Evolutionary conservation across 129 eudicot species (phyloP).

Genomic region (Daucus carota): DH1_v3.0 NC_030388.2:30671501-30672000

Average conservation of each 20-base stretch:
- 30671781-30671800: conserved; percentile 93
- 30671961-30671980: not conserved
- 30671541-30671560: too few species aligned
- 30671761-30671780: conserved; percentile 54
- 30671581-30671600: too few species aligned
- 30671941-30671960: not conserved
- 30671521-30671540: too few species aligned
- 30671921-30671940: too few species aligned
- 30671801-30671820: conserved; percentile 96
- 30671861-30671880: not conserved
- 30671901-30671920: not conserved
- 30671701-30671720: not conserved
- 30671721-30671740: conserved; percentile 44
- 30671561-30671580: too few species aligned
- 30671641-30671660: too few species aligned
- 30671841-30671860: not conserved
- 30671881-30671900: conserved; percentile 1
- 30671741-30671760: conserved; percentile 31
- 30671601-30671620: too few species aligned
- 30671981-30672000: not conserved
- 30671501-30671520: too few species aligned
- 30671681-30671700: too few species aligned
- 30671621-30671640: too few species aligned
- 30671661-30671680: too few species aligned
- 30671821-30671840: conserved; percentile 37